These are phyloP conservation scores for Heliamphora exappendiculata DNA, from an alignment of 148 eudicot genomes.

Conservation along the genomic window DNA sequence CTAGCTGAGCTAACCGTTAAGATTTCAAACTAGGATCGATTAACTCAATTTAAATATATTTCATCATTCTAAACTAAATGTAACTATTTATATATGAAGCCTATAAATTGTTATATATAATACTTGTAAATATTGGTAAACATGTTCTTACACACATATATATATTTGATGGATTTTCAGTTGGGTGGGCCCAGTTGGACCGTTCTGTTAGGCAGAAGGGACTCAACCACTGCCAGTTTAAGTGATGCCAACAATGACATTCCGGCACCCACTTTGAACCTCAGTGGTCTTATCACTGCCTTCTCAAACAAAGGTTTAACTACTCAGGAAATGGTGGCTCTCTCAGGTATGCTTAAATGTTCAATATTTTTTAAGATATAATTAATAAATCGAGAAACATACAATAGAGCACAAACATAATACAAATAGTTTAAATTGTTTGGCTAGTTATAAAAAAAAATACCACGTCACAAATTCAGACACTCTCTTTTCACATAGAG, in stretches of 20 bases:
- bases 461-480: too few species aligned
- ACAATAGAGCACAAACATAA: too few species aligned
- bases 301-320: conserved; percentile 27
- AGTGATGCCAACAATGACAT: conserved; percentile 33
- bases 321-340: conserved; percentile 21
- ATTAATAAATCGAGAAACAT: too few species aligned
- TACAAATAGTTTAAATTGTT: too few species aligned
- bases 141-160: too few species aligned
- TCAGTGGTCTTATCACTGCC: conserved; percentile 29
- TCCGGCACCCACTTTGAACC: conserved; percentile 31
- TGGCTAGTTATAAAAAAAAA: too few species aligned
- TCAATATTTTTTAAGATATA: not conserved
- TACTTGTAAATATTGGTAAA: not conserved
- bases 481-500: too few species aligned
- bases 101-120: not conserved
- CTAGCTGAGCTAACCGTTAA: too few species aligned
- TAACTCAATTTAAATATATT: not conserved
- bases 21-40: too few species aligned
- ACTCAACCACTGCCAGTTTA: conserved; percentile 42
- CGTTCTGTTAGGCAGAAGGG: conserved; percentile 45
- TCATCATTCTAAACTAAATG: not conserved
- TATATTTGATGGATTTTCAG: conserved; percentile 9
- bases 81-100: not conserved
- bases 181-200: conserved; percentile 48
- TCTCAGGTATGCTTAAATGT: conserved; percentile 18